Evolutionary conservation across 176 grass and related monocot species (phyloP), one percentile per base, ranked within the genome.

Genomic region (Zea mays): DNA sequence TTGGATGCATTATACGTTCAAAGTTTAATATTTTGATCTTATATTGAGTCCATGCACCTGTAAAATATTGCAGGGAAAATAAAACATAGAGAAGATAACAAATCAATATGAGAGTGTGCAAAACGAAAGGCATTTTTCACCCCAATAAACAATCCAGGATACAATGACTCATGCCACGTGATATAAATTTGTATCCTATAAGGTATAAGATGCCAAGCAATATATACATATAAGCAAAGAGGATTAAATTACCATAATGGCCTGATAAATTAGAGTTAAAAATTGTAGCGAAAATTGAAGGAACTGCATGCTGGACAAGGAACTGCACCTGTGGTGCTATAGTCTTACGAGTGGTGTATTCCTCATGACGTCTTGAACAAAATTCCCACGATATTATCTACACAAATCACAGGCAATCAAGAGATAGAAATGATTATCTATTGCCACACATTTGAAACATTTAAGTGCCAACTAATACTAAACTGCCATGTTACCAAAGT

Each of bases 331-430:
- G 96, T 59, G 90, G 90, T 79, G 96, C 80, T 74, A 99, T 51
- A 72, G 90, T 87, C 82, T 86, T 92, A 46, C 90, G 90, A 38
- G 96, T 89, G 50, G 90, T 83, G 85, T 93, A 99, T 63, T 99
- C 92, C 20, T 96, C 92, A 74, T 99, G 90, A 19, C 81, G 83
- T 6, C 72, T 86, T 83, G 88, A 89, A 89, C 96, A 99, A 67
- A 99, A 99, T 63, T 99, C 92, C 96, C 96, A 99, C 27, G 81
- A 99, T 73, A 99, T 65, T 78, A 99, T 96, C 96, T 99, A 75
- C 63, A 72, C 11, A 65, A 72, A 70, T 50, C 59, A 37, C 58
- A 82, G 36, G 21, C 21, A 83, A 80, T 67, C 72, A 83, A 63
- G 48, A 65, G 56, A 85, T 71, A 49, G 62, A 83, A 64, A 65